Base-by-base conservation (phyloP, 2,329 filamentous ascomycete genomes). In the Teratosphaeria gauchensis region DNA sequence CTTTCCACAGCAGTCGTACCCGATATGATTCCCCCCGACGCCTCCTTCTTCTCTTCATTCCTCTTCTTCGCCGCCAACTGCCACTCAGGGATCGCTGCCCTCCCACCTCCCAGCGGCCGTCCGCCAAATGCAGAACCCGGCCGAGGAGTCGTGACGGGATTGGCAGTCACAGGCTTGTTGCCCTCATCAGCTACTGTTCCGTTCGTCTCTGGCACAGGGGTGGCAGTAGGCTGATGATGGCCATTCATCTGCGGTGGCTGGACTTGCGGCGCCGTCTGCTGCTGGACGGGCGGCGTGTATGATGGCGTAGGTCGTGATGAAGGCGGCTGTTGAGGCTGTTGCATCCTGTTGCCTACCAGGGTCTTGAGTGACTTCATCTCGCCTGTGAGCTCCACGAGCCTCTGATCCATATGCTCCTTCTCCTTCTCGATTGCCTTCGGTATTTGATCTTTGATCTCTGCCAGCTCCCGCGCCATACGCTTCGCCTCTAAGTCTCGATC, bases 281-380 rank as follows among this genome's bases (percentile, higher is more conserved):
- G 51, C 35, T 32, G 16, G 8, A n/a, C 53, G n/a, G 14, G 24
- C 11, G 28, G 68, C 24, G 31, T 53, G 51, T 32, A 30, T 53
- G 51, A 14, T 7, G 16, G 12, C 30, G 28, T 14, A 7, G 31
- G 19, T 38, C n/a, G 19, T 7, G 64, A 59, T 68, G 71, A 62
- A 16, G 61, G 62, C 3, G 63, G 46, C 31, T 62, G 56, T 16
- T 61, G 56, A 38, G 62, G 61, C 35, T 59, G 53, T n/a, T 63
- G 62, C 67, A 87, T 79, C 51, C 84, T 76, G 72, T 85, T 87
- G 35, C 80, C 80, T 55, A 99, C 84, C 56, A 99, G 79, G 2
- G 89, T 89, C 81, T 96, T 97, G 68, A 99, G 78, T 72, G 92
- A 96, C 78, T 89, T 90, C 67, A 99, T 80, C 75, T 99, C 94